Evolutionary conservation across 2,329 filamentous ascomycete genomes (phyloP).

Genomic region (Colletotrichum sp.): DNA sequence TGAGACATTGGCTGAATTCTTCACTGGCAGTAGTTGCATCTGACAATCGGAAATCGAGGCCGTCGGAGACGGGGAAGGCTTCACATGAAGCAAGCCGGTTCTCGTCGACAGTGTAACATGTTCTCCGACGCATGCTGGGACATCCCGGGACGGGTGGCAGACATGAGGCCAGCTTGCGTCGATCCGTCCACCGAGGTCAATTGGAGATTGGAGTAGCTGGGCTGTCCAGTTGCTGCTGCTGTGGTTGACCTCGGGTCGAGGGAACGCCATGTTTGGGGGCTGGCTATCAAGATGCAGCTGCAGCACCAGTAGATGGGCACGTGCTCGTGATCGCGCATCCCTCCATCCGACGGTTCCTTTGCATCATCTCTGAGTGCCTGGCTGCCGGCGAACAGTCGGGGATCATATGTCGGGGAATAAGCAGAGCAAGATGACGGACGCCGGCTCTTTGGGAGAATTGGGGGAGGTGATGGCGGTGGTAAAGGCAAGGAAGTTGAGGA

Average conservation of each 20-base stretch:
- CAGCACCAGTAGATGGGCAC: background rate
- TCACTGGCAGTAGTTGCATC: background rate
- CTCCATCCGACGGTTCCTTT: background rate
- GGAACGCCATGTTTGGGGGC: background rate
- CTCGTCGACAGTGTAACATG: background rate
- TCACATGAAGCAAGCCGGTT: background rate
- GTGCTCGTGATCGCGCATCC: background rate
- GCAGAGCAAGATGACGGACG: background rate
- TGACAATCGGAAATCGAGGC: background rate
- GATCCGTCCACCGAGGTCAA: background rate
- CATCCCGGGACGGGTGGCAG: background rate
- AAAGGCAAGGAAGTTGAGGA: background rate
- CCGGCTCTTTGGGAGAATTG: background rate
- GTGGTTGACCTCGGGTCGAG: background rate
- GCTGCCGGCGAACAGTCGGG: background rate
- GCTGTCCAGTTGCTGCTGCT: background rate
- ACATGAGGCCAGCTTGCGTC: background rate
- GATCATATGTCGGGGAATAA: background rate
- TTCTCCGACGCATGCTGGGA: background rate
- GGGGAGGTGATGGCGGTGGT: background rate
- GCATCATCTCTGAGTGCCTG: background rate
- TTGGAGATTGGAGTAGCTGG: background rate
- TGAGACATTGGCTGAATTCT: background rate
- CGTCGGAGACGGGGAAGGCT: background rate
- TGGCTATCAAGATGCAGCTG: background rate